phyloP scores from a whole-genome alignment of 1,284 basidiomycete genomes.

The Blastosporella zonata region DNA sequence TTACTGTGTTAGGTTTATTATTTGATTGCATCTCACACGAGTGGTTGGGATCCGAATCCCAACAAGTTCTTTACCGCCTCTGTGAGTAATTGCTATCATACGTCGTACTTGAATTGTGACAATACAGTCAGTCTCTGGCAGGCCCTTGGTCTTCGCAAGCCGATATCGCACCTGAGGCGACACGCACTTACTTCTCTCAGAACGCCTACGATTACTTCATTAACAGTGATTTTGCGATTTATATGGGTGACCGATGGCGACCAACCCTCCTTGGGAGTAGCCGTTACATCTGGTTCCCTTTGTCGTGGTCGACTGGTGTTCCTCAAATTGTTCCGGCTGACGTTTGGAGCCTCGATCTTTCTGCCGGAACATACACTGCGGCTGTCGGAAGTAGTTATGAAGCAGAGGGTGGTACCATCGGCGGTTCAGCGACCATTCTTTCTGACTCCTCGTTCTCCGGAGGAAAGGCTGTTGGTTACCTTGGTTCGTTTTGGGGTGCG shows the following conservation, averaged over 20 bases:
- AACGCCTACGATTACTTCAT: constrained; percentile 56
- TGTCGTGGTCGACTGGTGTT: constrained; percentile 50
- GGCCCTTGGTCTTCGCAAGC: constrained; percentile 56
- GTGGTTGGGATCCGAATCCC: constrained; percentile 59
- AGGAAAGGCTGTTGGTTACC: constrained; percentile 51
- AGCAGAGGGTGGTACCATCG: constrained; percentile 51
- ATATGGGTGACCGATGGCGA: constrained; percentile 67
- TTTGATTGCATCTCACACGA: constrained; percentile 60
- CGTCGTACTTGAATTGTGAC: background rate
- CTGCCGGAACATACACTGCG: constrained; percentile 49
- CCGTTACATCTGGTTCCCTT: constrained; percentile 60
- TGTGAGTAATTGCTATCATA: constrained; percentile 29
- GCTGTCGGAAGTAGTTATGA: constrained; percentile 54
- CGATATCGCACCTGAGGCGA: constrained; percentile 50
- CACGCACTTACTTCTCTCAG: constrained; percentile 60
- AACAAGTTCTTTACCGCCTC: constrained; percentile 57
- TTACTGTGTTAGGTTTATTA: constrained; percentile 43
- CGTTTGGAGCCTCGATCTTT: constrained; percentile 53
- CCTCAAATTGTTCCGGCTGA: constrained; percentile 56
- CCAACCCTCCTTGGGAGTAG: constrained; percentile 54
- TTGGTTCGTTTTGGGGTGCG: constrained; percentile 29
- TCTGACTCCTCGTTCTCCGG: constrained; percentile 49
- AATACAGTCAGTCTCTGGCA: constrained; percentile 42
- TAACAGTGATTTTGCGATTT: constrained; percentile 47
- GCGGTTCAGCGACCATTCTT: constrained; percentile 45